These are phyloP conservation scores for Pyrus pyrifolia DNA, from an alignment of 306 rosid species.

Conservation along the genomic window DNA sequence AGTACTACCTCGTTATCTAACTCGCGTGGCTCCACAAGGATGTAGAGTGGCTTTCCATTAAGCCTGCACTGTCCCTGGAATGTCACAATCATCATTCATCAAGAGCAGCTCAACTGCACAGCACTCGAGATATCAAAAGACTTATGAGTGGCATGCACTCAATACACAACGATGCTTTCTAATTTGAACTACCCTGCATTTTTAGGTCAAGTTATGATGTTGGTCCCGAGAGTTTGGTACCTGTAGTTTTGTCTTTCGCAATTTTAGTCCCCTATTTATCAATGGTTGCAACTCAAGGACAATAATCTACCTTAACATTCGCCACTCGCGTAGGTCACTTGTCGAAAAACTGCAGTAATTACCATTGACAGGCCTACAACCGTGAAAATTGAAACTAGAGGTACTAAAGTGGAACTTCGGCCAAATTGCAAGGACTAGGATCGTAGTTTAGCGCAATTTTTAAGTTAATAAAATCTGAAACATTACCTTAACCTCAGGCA, in stretches of 20 bases:
- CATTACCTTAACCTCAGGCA: constrained; percentile 83
- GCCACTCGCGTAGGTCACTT: neutral
- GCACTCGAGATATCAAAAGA: neutral
- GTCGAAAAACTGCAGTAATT: neutral
- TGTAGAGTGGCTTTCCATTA: constrained; percentile 82
- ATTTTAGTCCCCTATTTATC: neutral
- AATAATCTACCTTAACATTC: neutral
- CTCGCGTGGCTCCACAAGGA: constrained; percentile 82
- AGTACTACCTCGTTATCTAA: constrained; percentile 41
- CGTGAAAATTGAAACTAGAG: neutral
- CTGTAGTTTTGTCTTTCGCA: neutral
- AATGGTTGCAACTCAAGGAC: neutral
- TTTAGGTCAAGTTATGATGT: neutral
- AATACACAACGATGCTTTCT: neutral
- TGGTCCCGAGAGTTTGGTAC: neutral
- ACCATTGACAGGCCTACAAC: neutral
- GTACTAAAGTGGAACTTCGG: neutral
- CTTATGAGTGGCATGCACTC: neutral
- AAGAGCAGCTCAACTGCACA: constrained; percentile 15
- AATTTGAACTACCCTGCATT: neutral
- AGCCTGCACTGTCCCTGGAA: constrained; percentile 80
- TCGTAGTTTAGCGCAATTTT: neutral
- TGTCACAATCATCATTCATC: constrained; percentile 8
- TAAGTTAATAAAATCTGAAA: constrained; percentile 1
- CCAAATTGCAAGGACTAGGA: neutral